Base-by-base conservation (phyloP, 805 yeast genomes). In the Wickerhamomyces ciferrii region DNA sequence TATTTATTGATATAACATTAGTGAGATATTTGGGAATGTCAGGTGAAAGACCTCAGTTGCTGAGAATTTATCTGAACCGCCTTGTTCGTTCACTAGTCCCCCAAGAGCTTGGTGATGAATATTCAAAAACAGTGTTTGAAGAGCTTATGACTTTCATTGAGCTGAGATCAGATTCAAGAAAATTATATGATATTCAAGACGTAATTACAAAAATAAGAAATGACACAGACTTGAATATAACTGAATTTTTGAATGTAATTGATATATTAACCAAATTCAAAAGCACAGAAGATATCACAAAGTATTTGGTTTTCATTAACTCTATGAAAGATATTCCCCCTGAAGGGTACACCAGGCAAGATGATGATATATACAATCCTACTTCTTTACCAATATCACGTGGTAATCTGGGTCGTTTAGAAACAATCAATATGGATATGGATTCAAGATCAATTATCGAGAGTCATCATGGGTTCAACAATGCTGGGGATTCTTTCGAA, bases 401-500 rank as follows among this genome's bases (percentile, higher is more conserved):
- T 10, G 38, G 38, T 4, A 35, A 35, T 6, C 14, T 19, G 15
- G 8, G 15, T 6, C 35, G 15, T 15, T 32, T 32, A 17, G 35
- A 32, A 32, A 15, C 19, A 4, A 14, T 15, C 9, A 17, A 9
- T 19, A 31, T 19, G n/a, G 39, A 44, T 11, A 51, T 44, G 23
- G 56, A 50, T 41, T 17, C 27, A 6, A 41, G 49, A 32, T 48
- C 56, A 1, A 20, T 45, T 6, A 42, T 52, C 10, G 43, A 35
- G 18, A 24, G 31, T n/a, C 15, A n/a, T 14, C 42, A 50, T 38
- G 51, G 53, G 1, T 37, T 47, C 5, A 18, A 35, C 43, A 52
- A 53, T 10, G 64, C 65, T n/a, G 65, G 67, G 5, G 71, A 67
- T 42, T 69, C 74, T 0, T 69, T 63, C 52, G 74, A 70, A 45